Evolutionary conservation across 2,329 filamentous ascomycete species (phyloP), one percentile per base, ranked within the genome.

Genomic region (Diaporthe amygdali): DNA sequence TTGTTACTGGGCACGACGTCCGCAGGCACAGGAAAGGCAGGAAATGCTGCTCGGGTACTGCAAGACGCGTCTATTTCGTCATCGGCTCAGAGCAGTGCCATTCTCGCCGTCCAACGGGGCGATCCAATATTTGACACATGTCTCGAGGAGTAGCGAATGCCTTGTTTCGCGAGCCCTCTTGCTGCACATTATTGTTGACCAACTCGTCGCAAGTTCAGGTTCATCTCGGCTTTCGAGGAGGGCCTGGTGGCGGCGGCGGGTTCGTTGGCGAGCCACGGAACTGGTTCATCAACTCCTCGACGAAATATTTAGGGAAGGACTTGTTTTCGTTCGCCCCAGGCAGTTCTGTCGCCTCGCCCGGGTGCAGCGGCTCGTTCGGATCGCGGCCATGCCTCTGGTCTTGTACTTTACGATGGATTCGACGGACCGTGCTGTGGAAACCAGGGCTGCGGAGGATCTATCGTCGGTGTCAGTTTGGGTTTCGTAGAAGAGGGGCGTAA

Each of bases 241-340:
- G 64, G 12, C 59, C 49, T 2, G 71, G 55, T 2, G 69, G 68
- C 14, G 73, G 75, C 5, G 79, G 78, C 47, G 81, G 75, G 3
- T 86, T 79, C 14, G 80, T 84, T 52, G 85, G 83, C 25, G 79
- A 84, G 5, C 86, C 86, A 12, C 81, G 80, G 12, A 82, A 77
- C 74, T 89, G 87, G 67, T 86, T 88, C 74, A 81, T 82, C 5
- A 89, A 67, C 78, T 89, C 87, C 12, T 87, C 81, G 44, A 84
- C 25, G 54, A 89, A 89, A 72, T 88, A 82, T 41, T 78, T 82
- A 1, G 86, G 47, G 71, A 89, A 89, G 3, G 75, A 75, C 9
- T 75, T 73, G 0, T 74, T 86, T 78, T 47, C 80, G 20, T 47
- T 66, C 15, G 64, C 44, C 7, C 46, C 69, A 12, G 64, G 68